These are phyloP conservation scores for Fraxinus velutina DNA, from an alignment of 305 asterid genomes.

Conservation along the genomic window DNA sequence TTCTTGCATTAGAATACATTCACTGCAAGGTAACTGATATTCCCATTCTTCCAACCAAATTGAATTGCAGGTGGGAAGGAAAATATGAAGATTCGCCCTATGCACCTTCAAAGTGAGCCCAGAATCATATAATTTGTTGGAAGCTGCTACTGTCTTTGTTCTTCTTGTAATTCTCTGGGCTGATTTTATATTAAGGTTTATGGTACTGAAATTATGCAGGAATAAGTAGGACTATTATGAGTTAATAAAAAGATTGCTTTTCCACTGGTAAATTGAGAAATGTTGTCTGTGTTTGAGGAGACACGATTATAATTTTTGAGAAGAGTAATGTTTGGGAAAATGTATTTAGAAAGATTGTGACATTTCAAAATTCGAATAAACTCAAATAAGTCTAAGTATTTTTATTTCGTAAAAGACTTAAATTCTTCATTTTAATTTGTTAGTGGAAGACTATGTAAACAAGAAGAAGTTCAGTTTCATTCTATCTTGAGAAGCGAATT, in stretches of 20 bases:
- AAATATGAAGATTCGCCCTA: conserved; percentile 65
- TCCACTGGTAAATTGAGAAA: background rate
- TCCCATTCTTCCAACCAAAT: conserved; percentile 10
- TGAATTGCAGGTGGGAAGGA: conserved; percentile 70
- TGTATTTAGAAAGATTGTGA: background rate
- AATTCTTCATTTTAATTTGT: background rate
- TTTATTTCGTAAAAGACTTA: background rate
- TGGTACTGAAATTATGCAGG: background rate
- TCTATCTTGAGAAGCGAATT: background rate
- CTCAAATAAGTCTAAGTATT: too few species aligned
- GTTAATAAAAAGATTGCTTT: background rate
- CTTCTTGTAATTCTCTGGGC: background rate
- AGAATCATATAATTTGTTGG: background rate
- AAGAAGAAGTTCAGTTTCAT: background rate
- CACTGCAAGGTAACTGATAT: conserved; percentile 6
- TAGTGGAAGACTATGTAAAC: too few species aligned
- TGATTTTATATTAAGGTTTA: background rate
- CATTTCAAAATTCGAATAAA: background rate
- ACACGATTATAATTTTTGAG: background rate
- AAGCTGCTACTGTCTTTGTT: background rate
- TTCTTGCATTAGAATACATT: background rate
- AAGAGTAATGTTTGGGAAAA: background rate
- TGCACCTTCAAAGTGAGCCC: conserved; percentile 30
- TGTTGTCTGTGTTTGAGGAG: background rate
- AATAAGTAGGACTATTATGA: background rate